Conservation (phyloP, 2,329 filamentous ascomycete genomes). For the Curvularia sp. region DNA sequence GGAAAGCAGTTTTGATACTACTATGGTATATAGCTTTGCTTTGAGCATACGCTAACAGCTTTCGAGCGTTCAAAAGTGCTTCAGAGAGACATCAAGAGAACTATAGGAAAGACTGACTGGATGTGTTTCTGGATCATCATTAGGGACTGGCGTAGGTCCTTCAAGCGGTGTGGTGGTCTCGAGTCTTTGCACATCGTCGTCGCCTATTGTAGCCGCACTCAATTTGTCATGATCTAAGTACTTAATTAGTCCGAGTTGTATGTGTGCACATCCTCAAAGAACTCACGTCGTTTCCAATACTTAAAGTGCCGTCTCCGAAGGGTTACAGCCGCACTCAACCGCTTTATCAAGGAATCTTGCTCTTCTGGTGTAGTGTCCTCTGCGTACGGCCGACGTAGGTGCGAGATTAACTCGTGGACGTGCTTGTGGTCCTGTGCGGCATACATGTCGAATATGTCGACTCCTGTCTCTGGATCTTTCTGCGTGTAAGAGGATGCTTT, state of each 20-base stretch:
- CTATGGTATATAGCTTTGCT: too few relatives aligned
- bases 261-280: not conserved
- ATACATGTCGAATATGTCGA: slow-evolving; percentile 46
- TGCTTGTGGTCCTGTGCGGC: slow-evolving; percentile 41
- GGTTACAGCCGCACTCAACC: slow-evolving; percentile 43
- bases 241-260: slow-evolving; percentile 2
- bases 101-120: not conserved
- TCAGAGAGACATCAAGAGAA: not conserved
- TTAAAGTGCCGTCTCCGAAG: slow-evolving; percentile 49
- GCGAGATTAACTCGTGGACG: slow-evolving; percentile 39
- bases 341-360: slow-evolving; percentile 33
- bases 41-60: too few relatives aligned
- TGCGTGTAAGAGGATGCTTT: slow-evolving; percentile 46
- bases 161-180: slow-evolving; percentile 4
- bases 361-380: slow-evolving; percentile 15
- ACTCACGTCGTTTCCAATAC: slow-evolving; percentile 46
- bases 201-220: slow-evolving; percentile 30
- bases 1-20: too few relatives aligned
- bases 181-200: slow-evolving; percentile 28
- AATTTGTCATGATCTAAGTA: slow-evolving; percentile 45
- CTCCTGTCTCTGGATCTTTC: slow-evolving; percentile 47
- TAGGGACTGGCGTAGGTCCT: slow-evolving; percentile 15
- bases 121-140: slow-evolving; percentile 26
- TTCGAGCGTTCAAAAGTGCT: too few relatives aligned
- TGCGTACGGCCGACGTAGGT: slow-evolving; percentile 29